These are phyloP conservation scores for Aspergillus quadricinctus DNA, from an alignment of 2,329 filamentous ascomycete species.

Conservation along the genomic window DNA sequence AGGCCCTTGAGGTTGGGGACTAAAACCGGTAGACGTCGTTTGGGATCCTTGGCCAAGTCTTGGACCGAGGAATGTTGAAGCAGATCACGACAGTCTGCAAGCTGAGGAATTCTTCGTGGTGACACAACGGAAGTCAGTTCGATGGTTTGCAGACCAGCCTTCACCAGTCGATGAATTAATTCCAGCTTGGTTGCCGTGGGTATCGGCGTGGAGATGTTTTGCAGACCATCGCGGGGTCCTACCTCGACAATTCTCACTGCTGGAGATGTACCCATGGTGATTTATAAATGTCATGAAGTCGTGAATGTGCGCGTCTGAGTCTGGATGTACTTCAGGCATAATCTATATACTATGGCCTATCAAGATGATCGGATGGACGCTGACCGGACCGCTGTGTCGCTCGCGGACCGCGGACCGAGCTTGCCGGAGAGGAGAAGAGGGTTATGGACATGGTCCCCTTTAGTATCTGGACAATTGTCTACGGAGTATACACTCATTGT, in stretches of 20 bases:
- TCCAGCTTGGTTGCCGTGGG: conserved; percentile 70
- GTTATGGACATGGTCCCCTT: no score
- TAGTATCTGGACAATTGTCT: no score
- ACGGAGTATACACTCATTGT: no score
- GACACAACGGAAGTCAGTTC: conserved; percentile 80
- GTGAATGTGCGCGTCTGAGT: no score
- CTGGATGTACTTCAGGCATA: no score
- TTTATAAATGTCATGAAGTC: no score
- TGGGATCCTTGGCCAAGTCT: conserved; percentile 50
- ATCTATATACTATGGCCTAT: no score
- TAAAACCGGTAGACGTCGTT: conserved; percentile 33
- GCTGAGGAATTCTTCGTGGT: conserved; percentile 80
- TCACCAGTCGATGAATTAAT: conserved; percentile 64
- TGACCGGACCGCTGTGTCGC: no score
- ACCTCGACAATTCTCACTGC: conserved; percentile 68
- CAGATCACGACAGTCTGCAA: conserved; percentile 38
- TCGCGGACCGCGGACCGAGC: no score
- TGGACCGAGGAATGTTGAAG: conserved; percentile 11
- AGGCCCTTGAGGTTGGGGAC: conserved; percentile 41
- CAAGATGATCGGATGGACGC: no score
- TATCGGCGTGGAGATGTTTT: conserved; percentile 74
- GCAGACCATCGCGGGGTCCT: conserved; percentile 75
- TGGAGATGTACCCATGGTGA: no score
- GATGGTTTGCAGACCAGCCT: conserved; percentile 67
- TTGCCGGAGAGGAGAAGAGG: no score